phyloP scores from a whole-genome alignment of 2,329 filamentous ascomycete species.

The Monilinia fructigena region DNA sequence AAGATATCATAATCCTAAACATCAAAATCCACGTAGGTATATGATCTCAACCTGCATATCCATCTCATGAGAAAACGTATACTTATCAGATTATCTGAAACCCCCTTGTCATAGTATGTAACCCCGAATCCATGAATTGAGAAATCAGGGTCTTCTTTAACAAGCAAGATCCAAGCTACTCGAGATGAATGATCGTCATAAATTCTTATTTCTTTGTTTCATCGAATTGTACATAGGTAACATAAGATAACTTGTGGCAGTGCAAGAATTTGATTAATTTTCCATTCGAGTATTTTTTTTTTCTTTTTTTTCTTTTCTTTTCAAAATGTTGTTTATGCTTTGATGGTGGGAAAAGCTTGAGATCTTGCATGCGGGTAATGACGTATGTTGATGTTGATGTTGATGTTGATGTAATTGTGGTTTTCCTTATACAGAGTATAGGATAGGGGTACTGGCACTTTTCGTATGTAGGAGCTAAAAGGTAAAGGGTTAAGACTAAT shows the following conservation, averaged over 20 bases:
- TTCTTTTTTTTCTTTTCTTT: no score
- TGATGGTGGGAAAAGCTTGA: background rate
- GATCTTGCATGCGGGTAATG: background rate
- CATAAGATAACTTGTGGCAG: background rate
- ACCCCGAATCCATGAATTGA: background rate
- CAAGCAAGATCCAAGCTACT: background rate
- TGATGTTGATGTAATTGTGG: background rate
- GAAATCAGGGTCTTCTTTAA: background rate
- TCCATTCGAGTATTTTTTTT: no score
- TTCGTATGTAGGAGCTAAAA: no score
- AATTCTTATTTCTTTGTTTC: background rate
- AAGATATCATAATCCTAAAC: no score
- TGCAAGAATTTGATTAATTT: background rate
- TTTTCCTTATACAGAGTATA: no score
- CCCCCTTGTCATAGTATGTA: background rate
- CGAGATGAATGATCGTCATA: conserved; percentile 15
- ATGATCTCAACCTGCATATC: no score
- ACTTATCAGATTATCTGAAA: background rate
- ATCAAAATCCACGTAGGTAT: background rate
- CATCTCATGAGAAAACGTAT: background rate
- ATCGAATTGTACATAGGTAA: background rate
- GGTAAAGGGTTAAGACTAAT: no score
- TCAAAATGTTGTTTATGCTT: background rate
- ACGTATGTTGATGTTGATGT: background rate
- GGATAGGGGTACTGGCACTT: no score